These are phyloP conservation scores for Kuraishia molischiana DNA, from an alignment of 805 yeast species.

Conservation along the genomic window DNA sequence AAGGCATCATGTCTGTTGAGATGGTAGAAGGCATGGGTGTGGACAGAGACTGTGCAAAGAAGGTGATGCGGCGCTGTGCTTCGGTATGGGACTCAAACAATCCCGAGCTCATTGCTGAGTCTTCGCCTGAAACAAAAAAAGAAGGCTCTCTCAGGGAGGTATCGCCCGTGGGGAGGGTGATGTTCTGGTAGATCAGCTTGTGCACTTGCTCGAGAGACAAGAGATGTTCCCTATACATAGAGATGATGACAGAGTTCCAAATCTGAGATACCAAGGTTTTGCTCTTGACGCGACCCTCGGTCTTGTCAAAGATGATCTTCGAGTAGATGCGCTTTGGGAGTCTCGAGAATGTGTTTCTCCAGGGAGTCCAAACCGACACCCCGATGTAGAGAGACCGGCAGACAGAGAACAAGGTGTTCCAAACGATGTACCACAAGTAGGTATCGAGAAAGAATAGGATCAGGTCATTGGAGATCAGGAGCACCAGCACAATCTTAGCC, in stretches of 20 bases:
- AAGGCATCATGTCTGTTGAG: conserved; percentile 62
- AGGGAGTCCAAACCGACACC: conserved; percentile 80
- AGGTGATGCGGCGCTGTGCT: conserved; percentile 75
- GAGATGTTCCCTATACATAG: conserved; percentile 77
- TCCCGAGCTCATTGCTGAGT: conserved; percentile 42
- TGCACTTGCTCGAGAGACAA: conserved; percentile 66
- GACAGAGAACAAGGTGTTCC: conserved; percentile 69
- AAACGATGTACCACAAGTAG: conserved; percentile 76
- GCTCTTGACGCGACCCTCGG: conserved; percentile 29
- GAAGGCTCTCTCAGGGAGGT: conserved; percentile 55
- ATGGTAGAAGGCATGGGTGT: conserved; percentile 75
- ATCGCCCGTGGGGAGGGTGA: conserved; percentile 23
- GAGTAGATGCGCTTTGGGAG: conserved; percentile 70
- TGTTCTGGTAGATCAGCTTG: conserved; percentile 50
- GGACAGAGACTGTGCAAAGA: conserved; percentile 83
- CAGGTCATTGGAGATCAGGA: conserved; percentile 53
- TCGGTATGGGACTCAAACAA: conserved; percentile 57
- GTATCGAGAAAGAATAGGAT: conserved; percentile 72
- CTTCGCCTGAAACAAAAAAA: conserved; percentile 78
- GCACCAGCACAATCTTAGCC: conserved; percentile 40
- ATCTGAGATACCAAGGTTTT: conserved; percentile 55
- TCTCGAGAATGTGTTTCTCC: conserved; percentile 72
- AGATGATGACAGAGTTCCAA: conserved; percentile 79
- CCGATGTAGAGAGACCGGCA: conserved; percentile 61
- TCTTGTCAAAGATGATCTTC: conserved; percentile 40